Evolutionary conservation across 1,284 basidiomycete species (phyloP).

Genomic region (Gomphus bonarii): DNA sequence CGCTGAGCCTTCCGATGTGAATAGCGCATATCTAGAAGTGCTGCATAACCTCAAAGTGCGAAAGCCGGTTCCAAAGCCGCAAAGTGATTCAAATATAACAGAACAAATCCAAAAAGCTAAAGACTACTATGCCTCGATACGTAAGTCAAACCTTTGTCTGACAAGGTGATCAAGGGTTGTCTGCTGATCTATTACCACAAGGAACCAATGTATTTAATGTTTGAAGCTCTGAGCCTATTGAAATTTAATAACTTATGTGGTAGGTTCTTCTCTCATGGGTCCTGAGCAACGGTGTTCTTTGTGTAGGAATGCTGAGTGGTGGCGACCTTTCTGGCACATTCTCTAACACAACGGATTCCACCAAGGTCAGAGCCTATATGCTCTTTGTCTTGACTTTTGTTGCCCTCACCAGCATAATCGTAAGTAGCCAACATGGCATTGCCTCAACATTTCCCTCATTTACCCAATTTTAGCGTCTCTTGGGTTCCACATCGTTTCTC

Average conservation of each 20-base stretch:
- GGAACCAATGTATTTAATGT: slow-evolving; percentile 4
- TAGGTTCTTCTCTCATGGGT: slow-evolving; percentile 77
- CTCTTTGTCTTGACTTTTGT: slow-evolving; percentile 74
- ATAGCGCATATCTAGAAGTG: slow-evolving; percentile 84
- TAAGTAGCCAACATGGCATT: slow-evolving; percentile 11
- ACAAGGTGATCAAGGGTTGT: slow-evolving; percentile 8
- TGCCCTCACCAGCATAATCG: slow-evolving; percentile 58
- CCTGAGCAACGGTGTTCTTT: slow-evolving; percentile 71
- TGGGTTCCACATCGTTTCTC: slow-evolving; percentile 55
- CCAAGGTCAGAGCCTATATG: slow-evolving; percentile 64
- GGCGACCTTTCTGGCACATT: slow-evolving; percentile 57
- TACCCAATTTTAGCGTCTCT: slow-evolving; percentile 33
- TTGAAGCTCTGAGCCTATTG: slow-evolving; percentile 3
- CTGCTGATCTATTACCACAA: background rate
- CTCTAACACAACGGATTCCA: slow-evolving; percentile 34
- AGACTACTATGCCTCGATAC: slow-evolving; percentile 83
- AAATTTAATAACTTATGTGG: background rate
- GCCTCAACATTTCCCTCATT: background rate
- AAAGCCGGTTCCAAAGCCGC: slow-evolving; percentile 34
- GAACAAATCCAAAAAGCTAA: slow-evolving; percentile 71
- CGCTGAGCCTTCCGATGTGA: slow-evolving; percentile 79
- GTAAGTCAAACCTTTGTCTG: slow-evolving; percentile 65
- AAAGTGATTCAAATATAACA: slow-evolving; percentile 27
- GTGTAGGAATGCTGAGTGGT: slow-evolving; percentile 66
- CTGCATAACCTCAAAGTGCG: slow-evolving; percentile 71